phyloP scores from a whole-genome alignment of 1,139 yeast genomes.

The Lodderomyces pseudojiufengensis region DNA sequence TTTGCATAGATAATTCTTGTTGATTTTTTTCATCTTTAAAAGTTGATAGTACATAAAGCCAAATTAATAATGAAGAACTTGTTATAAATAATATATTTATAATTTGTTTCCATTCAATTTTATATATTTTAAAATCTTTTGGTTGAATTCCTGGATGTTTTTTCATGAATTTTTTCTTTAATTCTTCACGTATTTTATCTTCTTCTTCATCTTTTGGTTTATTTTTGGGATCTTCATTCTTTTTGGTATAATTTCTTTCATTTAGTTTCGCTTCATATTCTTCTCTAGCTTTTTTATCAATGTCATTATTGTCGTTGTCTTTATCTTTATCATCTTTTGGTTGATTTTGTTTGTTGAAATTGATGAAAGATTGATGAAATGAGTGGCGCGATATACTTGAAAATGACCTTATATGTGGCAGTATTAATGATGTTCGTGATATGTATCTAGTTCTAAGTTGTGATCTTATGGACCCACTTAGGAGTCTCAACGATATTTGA shows the following conservation, averaged over 20 bases:
- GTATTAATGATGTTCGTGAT: neutral
- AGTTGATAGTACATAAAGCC: slow-evolving; percentile 11
- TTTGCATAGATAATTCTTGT: slow-evolving; percentile 77
- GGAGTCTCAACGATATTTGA: slow-evolving; percentile 2
- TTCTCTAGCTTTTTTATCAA: slow-evolving; percentile 4
- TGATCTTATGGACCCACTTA: slow-evolving; percentile 3
- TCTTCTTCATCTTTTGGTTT: slow-evolving; percentile 18
- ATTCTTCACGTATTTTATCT: slow-evolving; percentile 26
- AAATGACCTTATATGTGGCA: slow-evolving; percentile 2
- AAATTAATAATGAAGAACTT: slow-evolving; percentile 14
- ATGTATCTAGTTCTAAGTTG: neutral
- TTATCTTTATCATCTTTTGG: slow-evolving; percentile 7
- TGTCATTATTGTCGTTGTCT: slow-evolving; percentile 9
- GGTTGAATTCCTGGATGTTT: slow-evolving; percentile 29
- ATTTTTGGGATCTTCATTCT: slow-evolving; percentile 18
- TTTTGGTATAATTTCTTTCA: slow-evolving; percentile 11
- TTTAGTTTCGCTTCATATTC: slow-evolving; percentile 12
- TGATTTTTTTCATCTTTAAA: slow-evolving; percentile 18
- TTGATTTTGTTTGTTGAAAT: slow-evolving; percentile 5
- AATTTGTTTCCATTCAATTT: slow-evolving; percentile 23
- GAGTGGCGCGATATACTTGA: slow-evolving; percentile 3
- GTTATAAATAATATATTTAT: slow-evolving; percentile 14
- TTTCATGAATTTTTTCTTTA: slow-evolving; percentile 29
- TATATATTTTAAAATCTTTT: slow-evolving; percentile 31
- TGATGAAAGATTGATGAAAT: slow-evolving; percentile 5